Evolutionary conservation across 257 asterid genomes (phyloP).

Genomic region (Solanum ahanhuiri): DNA sequence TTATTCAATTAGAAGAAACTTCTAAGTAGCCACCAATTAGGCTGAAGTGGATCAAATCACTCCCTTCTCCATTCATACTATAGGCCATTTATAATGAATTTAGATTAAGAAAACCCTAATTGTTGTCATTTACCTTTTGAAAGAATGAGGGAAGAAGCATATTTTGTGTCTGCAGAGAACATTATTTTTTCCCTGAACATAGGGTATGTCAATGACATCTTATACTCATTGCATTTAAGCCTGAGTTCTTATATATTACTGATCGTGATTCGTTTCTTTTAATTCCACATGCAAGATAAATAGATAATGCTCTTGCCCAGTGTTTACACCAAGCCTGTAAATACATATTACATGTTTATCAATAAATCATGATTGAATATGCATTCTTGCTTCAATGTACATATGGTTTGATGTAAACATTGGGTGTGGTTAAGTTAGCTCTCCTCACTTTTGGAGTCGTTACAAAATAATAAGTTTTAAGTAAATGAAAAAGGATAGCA

Average conservation of each 20-base stretch:
- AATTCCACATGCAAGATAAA: background rate
- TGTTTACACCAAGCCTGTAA: background rate
- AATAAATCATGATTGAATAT: background rate
- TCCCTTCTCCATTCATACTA: background rate
- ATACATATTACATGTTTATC: background rate
- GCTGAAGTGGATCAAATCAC: background rate
- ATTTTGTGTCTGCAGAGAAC: background rate
- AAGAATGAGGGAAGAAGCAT: background rate
- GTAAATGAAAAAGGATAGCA: background rate
- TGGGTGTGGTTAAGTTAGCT: background rate
- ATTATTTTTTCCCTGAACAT: background rate
- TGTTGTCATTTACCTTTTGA: background rate
- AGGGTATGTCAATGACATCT: background rate
- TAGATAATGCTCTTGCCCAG: background rate
- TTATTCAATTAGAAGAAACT: background rate
- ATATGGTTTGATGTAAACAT: background rate
- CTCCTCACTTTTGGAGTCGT: background rate
- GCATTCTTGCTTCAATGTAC: background rate
- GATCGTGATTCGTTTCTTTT: background rate
- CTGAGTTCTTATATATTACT: background rate
- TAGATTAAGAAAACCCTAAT: background rate
- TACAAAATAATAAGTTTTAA: background rate
- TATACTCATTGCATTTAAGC: background rate
- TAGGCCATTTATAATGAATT: background rate
- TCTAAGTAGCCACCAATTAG: background rate